Evolutionary conservation across 768 basidiomycete genomes (phyloP), one percentile per base, ranked within the genome.

Genomic region (Tubosaeta sp.): DNA sequence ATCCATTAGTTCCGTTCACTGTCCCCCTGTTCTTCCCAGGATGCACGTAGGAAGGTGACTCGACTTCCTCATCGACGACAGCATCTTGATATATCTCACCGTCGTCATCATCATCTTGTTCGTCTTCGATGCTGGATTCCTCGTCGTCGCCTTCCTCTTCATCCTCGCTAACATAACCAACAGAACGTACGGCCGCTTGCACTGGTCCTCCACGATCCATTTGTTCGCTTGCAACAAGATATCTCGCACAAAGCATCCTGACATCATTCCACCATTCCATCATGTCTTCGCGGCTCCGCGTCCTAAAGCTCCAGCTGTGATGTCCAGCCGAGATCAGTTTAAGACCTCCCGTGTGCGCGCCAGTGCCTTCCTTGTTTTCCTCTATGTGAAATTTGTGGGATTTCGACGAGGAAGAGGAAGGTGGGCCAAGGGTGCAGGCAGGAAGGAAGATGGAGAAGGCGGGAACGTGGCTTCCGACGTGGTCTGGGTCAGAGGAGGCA

Each of bases 211-310:
- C 84, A 39, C 96, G 76, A 71, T 96, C 91, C 71, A 98, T 88
- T 65, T 83, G 79, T 73, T 98, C 96, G 57, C 87, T 90, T 30
- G 94, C 93, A 35, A 98, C 91, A 47, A 99, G 78, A 66, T 96
- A 97, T 55, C 92, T 71, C 19, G 94, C 92, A 61, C 93, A 94
- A 35, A 95, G 73, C 91, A 94, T 94, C 54, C 90, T 72, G 35
- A 94, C 76, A 65, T 98, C 96, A 64, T 98, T 98, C 96, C 96
- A 99, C 91, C 96, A 96, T 72, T 99, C 96, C 92, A 97, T 92
- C 92, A 97, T 93, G 59, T 97, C 95, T 56, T 98, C 95, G 57
- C 88, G 82, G 52, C 84, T 87, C 53, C 95, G 74, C 41, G 89
- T 81, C 31, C 93, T 80, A 78, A 99, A 98, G 44, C 84, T 89